Evolutionary conservation across 2,329 filamentous ascomycete species (phyloP), one percentile per base, ranked within the genome.

Genomic region (Chalara sp.): DNA sequence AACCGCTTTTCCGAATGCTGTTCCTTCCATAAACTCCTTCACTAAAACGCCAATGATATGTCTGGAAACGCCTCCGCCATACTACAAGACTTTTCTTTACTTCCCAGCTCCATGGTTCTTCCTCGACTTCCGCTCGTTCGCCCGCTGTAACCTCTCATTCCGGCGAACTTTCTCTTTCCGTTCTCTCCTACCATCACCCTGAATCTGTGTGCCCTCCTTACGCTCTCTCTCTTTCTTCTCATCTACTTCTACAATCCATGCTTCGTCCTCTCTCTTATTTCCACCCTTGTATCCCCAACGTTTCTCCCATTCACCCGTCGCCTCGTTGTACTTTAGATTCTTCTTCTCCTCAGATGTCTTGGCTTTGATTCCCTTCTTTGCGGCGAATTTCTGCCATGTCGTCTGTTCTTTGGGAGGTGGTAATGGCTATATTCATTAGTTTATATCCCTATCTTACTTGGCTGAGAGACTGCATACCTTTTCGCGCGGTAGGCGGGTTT

Each of bases 331-430:
- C 51, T 86, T 82, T 62, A 91, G 72, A 72, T 96, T 86, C 68
- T 81, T 78, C 56, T 83, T 79, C 69, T 84, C 78, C 66, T 93
- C 89, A 59, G 86, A 81, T 59, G 81, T 86, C 80, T 91, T 95
- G 70, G 84, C 83, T 74, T 87, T 88, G 72, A 99, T 97, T 50
- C 93, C 93, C 79, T 96, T 95, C 81, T 95, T 95, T 69, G 84
- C 86, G 44, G 93, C 93, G 73, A 99, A 99, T 64, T 86, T 82
- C 75, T 96, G 86, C 93, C 93, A 99, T 69, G 90, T 96, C 53
- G 92, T 97, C 60, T 86, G 86, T 51, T 84, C 76, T 73, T 91
- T 93, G 59, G 83, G 79, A 50, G 82, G 78, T 1, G 93, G 93
- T 6, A 97, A 76, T 7, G 89, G 89, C 72, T 66, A 44, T 45